phyloP scores from a whole-genome alignment of 768 basidiomycete species.

The Pleurotus giganteus region DNA sequence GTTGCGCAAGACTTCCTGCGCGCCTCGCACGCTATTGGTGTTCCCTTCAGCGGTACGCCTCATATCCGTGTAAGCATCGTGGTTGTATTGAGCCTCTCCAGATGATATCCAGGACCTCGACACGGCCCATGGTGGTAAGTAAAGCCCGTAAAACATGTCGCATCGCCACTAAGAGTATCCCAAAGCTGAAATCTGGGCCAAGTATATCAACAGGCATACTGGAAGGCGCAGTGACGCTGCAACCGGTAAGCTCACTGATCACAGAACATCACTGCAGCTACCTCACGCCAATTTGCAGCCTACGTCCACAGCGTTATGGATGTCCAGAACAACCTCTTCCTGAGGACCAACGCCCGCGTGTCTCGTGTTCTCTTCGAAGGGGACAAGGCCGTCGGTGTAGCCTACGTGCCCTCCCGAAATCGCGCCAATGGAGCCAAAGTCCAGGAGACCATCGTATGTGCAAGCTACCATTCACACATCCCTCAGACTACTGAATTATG shows the following conservation, averaged over 20 bases:
- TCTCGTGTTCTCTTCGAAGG: slow-evolving; percentile 72
- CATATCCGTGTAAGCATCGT: not conserved
- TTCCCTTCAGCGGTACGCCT: slow-evolving; percentile 62
- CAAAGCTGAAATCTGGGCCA: slow-evolving; percentile 70
- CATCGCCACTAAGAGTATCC: slow-evolving; percentile 34
- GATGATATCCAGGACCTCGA: slow-evolving; percentile 60
- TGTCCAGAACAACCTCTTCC: slow-evolving; percentile 61
- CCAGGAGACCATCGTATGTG: slow-evolving; percentile 51
- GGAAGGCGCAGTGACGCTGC: slow-evolving; percentile 72
- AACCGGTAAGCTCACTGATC: slow-evolving; percentile 39
- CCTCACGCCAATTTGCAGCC: slow-evolving; percentile 28
- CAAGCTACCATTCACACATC: not conserved
- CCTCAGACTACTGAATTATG: not conserved
- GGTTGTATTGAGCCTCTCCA: slow-evolving; percentile 17
- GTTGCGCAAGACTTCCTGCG: slow-evolving; percentile 71
- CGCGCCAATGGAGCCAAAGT: slow-evolving; percentile 49
- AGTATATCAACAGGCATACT: slow-evolving; percentile 74
- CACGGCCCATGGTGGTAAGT: not conserved
- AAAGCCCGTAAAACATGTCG: slow-evolving; percentile 31
- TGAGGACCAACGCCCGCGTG: slow-evolving; percentile 66
- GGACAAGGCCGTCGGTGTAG: slow-evolving; percentile 68
- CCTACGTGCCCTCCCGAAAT: slow-evolving; percentile 64
- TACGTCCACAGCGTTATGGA: slow-evolving; percentile 75
- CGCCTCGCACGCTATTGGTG: slow-evolving; percentile 55
- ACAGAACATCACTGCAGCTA: not conserved